Conservation (phyloP, 2,329 filamentous ascomycete genomes). For the Pezicula neosporulosa region DNA sequence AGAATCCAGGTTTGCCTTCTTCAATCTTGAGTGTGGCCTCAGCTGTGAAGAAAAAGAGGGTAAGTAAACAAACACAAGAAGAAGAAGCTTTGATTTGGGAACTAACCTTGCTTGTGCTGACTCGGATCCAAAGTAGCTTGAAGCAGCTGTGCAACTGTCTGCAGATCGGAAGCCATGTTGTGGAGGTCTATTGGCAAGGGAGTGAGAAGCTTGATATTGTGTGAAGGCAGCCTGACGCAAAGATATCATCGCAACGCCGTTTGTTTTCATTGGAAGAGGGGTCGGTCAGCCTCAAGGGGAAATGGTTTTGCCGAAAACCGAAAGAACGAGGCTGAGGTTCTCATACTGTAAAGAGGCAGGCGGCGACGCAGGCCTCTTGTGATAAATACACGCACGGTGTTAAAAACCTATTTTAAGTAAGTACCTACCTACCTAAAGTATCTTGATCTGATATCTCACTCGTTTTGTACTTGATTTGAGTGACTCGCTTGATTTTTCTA, state of each 20-base stretch:
- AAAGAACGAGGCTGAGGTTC: neutral
- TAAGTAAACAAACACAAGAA: conserved; percentile 18
- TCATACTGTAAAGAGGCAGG: too few relatives aligned
- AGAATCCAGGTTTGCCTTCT: conserved; percentile 83
- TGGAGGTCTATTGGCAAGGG: conserved; percentile 5
- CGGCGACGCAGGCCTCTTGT: too few relatives aligned
- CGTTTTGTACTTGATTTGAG: too few relatives aligned
- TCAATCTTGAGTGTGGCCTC: conserved; percentile 76
- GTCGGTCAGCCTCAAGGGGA: neutral
- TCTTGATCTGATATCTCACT: too few relatives aligned
- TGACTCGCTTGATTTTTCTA: too few relatives aligned
- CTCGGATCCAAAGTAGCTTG: conserved; percentile 85
- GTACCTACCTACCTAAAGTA: too few relatives aligned
- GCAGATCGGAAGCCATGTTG: conserved; percentile 58
- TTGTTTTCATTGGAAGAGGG: too few relatives aligned
- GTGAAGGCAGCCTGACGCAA: too few relatives aligned
- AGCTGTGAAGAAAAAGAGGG: conserved; percentile 49
- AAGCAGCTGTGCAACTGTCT: conserved; percentile 74
- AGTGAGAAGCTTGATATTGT: neutral
- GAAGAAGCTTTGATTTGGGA: conserved; percentile 5
- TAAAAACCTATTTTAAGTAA: too few relatives aligned
- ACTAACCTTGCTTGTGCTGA: conserved; percentile 83
- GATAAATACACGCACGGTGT: too few relatives aligned
- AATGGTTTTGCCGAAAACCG: neutral
- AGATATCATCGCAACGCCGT: too few relatives aligned